Conservation (phyloP, 176 grass and related monocot species). For the Oryza glumipatula region DNA sequence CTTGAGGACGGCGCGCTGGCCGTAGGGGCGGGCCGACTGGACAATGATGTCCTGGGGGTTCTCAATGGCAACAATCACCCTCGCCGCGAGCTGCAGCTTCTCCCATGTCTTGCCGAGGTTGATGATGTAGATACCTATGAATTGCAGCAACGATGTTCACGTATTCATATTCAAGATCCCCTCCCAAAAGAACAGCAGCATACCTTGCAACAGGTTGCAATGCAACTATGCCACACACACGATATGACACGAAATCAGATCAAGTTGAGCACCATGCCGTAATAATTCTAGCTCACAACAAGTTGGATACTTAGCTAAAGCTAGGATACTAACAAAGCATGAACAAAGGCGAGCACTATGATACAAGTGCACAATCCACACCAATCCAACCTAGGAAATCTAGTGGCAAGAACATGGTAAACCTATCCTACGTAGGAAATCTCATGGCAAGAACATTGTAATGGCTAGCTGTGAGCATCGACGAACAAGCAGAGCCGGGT, state of each 20-base stretch:
- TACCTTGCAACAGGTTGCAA: not conserved
- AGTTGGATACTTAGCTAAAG: not conserved
- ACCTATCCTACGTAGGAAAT: not conserved
- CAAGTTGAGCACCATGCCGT: not conserved
- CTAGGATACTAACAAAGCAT: not conserved
- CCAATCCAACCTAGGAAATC: not conserved
- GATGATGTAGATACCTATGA: constrained; percentile 83
- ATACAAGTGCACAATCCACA: not conserved
- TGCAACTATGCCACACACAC: not conserved
- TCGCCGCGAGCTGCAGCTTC: constrained; percentile 81
- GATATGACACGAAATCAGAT: not conserved
- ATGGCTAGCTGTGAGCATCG: not conserved
- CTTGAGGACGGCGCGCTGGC: constrained; percentile 87
- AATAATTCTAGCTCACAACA: not conserved
- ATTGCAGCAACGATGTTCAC: not conserved
- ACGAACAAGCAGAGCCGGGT: not conserved
- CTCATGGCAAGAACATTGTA: not conserved
- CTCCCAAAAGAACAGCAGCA: not conserved
- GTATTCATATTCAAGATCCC: not conserved
- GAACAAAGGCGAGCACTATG: not conserved
- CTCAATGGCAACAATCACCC: constrained; percentile 89
- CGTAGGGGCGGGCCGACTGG: constrained; percentile 88
- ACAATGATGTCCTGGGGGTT: constrained; percentile 95
- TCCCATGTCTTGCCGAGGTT: constrained; percentile 93
- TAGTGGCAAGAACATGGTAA: not conserved